Percentiles rank a stretch among this genome's conserved stretches.
These are phyloP conservation scores for Pestalotiopsis sp. DNA, from an alignment of 2,329 filamentous ascomycete species.

Conservation along the genomic window DNA sequence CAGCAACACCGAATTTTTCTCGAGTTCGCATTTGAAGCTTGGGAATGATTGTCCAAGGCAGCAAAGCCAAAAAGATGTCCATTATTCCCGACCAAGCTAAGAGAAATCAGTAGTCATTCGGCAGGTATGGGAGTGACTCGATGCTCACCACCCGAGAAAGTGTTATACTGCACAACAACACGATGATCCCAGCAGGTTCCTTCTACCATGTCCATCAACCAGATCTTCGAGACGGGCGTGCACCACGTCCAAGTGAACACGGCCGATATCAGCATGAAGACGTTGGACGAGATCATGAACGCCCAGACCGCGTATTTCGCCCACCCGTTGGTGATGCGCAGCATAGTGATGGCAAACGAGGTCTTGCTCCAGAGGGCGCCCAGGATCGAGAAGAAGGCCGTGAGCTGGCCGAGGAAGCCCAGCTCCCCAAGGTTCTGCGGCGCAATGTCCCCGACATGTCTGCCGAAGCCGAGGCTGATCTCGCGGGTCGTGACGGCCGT, in stretches of 20 bases:
- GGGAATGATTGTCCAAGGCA: conserved; percentile 34
- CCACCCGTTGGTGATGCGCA: conserved; percentile 26
- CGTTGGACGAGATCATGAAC: conserved; percentile 26
- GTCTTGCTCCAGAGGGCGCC: conserved; percentile 33
- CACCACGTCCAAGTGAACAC: conserved; percentile 25
- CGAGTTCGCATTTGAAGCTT: conserved; percentile 30
- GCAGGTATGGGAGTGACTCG: neutral
- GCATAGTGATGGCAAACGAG: conserved; percentile 32
- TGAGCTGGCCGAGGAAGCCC: conserved; percentile 4
- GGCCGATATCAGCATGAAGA: conserved; percentile 24
- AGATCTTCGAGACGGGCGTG: conserved; percentile 18
- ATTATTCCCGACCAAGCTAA: conserved; percentile 10
- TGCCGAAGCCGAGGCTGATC: conserved; percentile 11
- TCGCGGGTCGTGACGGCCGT: neutral
- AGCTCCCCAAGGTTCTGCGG: conserved; percentile 20
- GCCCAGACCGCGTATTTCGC: conserved; percentile 25
- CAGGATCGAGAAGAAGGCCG: conserved; percentile 24
- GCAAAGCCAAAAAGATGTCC: conserved; percentile 30
- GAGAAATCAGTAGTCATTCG: conserved; percentile 17
- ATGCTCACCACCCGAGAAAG: neutral
- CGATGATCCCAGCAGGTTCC: conserved; percentile 19
- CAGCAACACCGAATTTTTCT: conserved; percentile 31
- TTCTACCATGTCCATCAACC: conserved; percentile 7
- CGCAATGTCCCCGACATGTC: conserved; percentile 14
- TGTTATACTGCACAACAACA: conserved; percentile 6